phyloP scores from a whole-genome alignment of 768 basidiomycete genomes.

The Holtermannia corniformis region DNA sequence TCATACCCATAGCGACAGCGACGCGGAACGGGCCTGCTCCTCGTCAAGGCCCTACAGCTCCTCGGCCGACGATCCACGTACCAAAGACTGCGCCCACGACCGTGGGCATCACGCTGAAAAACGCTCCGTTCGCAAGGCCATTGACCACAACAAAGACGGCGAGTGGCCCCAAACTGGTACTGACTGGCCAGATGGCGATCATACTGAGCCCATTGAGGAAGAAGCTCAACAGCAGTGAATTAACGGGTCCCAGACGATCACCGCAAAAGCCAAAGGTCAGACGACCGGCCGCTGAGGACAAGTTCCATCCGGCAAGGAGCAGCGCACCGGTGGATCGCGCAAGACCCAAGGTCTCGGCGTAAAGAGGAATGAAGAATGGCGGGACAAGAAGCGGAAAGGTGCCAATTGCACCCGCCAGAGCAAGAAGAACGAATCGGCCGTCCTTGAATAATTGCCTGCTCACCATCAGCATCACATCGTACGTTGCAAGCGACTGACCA shows the following conservation, averaged over 20 bases:
- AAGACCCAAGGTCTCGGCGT: constrained; percentile 19
- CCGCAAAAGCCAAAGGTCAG: constrained; percentile 42
- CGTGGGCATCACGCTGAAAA: constrained; percentile 30
- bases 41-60: not conserved
- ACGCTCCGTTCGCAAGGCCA: constrained; percentile 10
- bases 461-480: not conserved
- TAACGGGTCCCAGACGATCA: constrained; percentile 44
- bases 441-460: constrained; percentile 17
- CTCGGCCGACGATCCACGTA: not conserved
- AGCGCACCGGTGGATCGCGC: constrained; percentile 8
- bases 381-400: constrained; percentile 30
- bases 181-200: constrained; percentile 43
- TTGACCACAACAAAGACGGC: constrained; percentile 21
- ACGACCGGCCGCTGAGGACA: constrained; percentile 33
- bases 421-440: constrained; percentile 10
- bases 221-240: constrained; percentile 43
- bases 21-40: not conserved
- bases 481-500: constrained; percentile 8
- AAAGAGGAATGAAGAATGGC: constrained; percentile 35
- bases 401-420: constrained; percentile 10
- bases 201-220: constrained; percentile 41
- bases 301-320: constrained; percentile 29
- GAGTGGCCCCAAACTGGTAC: constrained; percentile 17
- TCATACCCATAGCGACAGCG: constrained; percentile 15
- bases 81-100: constrained; percentile 15